Evolutionary conservation across 495 filamentous ascomycete genomes (phyloP).

Genomic region (Neurospora pannonica): DNA sequence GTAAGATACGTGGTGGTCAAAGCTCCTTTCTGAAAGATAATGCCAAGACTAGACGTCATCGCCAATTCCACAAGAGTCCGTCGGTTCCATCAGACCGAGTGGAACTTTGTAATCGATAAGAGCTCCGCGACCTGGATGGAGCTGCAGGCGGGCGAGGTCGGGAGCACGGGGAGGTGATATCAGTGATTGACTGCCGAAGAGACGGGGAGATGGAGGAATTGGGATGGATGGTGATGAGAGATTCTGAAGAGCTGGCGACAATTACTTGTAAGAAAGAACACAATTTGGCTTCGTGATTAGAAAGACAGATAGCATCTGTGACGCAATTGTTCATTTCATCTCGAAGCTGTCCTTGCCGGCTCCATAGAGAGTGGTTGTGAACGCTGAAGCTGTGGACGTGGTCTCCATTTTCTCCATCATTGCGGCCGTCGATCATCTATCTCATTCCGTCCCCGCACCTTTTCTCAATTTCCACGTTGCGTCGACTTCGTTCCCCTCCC

Average conservation of each 20-base stretch:
- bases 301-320: neutral
- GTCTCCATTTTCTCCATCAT: neutral
- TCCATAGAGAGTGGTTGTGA: neutral
- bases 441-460: neutral
- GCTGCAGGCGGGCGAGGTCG: neutral
- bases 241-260: neutral
- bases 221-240: neutral
- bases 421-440: neutral
- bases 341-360: neutral
- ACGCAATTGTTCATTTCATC: neutral
- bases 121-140: neutral
- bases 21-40: neutral
- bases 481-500: neutral
- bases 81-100: neutral
- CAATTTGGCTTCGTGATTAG: neutral
- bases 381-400: neutral
- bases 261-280: neutral
- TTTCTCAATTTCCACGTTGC: neutral
- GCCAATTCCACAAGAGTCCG: neutral
- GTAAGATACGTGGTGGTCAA: neutral
- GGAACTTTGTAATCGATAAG: neutral
- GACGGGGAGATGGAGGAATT: neutral
- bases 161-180: neutral
- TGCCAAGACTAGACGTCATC: neutral
- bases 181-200: neutral